Evolutionary conservation across 495 filamentous ascomycete species (phyloP).

Genomic region (Talaromyces thailandensis): DNA sequence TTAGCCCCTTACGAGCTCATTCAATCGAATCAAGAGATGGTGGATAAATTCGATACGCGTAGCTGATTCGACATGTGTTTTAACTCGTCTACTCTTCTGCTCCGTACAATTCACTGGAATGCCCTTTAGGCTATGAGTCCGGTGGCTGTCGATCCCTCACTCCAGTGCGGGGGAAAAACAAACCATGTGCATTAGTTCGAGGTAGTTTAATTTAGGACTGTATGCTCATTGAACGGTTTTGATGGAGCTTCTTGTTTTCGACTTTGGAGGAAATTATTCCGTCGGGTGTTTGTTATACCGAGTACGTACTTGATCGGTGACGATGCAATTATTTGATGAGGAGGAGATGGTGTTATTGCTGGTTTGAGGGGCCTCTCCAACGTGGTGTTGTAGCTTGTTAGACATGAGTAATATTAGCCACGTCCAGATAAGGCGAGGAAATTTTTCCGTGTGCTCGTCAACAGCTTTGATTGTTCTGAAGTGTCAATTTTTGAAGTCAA

Average conservation of each 20-base stretch:
- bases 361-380: neutral
- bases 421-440: neutral
- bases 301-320: neutral
- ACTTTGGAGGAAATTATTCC: neutral
- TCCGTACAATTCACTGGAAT: too few species aligned
- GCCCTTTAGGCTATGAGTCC: neutral
- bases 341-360: neutral
- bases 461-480: neutral
- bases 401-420: neutral
- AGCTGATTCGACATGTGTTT: neutral
- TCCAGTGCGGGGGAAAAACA: neutral
- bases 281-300: neutral
- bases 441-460: neutral
- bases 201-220: neutral
- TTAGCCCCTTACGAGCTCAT: neutral
- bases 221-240: neutral
- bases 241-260: neutral
- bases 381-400: neutral
- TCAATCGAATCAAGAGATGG: neutral
- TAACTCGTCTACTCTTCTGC: too few species aligned
- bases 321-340: neutral
- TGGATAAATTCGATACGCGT: neutral
- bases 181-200: neutral
- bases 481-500: neutral
- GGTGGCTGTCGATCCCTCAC: neutral